Evolutionary conservation across 2,329 filamentous ascomycete species (phyloP).

Genomic region (Curvularia hawaiiensis): DNA sequence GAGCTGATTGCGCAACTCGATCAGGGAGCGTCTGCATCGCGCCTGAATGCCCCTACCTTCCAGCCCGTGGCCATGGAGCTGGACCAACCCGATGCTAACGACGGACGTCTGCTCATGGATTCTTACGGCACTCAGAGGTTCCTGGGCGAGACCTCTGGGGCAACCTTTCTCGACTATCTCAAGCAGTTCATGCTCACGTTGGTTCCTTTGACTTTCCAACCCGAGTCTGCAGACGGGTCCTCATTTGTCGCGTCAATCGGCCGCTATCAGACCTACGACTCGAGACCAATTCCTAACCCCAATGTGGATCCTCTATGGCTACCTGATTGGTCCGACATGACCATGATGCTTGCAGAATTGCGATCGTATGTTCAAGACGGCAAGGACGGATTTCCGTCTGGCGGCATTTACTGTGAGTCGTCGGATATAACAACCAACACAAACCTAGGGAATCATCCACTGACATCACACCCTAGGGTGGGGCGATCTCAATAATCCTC

Average conservation of each 20-base stretch:
- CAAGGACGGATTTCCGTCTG: conserved; percentile 27
- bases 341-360: conserved; percentile 27
- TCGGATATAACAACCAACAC: background rate
- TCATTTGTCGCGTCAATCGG: conserved; percentile 30
- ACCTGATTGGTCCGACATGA: conserved; percentile 28
- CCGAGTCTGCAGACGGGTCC: conserved; percentile 25
- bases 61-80: conserved; percentile 13
- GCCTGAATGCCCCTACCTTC: conserved; percentile 14
- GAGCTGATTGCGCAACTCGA: conserved; percentile 21
- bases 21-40: conserved; percentile 12
- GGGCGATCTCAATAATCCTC: conserved; percentile 28
- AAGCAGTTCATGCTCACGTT: conserved; percentile 35
- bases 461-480: conserved; percentile 18
- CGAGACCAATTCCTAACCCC: conserved; percentile 32
- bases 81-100: conserved; percentile 12
- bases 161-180: conserved; percentile 33
- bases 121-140: conserved; percentile 24
- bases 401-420: conserved; percentile 30
- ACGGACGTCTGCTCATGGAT: conserved; percentile 29
- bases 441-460: background rate
- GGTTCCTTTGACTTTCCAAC: conserved; percentile 23
- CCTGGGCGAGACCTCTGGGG: conserved; percentile 34
- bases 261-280: conserved; percentile 37
- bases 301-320: conserved; percentile 34
- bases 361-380: conserved; percentile 34